Evolutionary conservation across 1,284 basidiomycete species (phyloP).

Genomic region (Ustilago vetiveriae): DNA sequence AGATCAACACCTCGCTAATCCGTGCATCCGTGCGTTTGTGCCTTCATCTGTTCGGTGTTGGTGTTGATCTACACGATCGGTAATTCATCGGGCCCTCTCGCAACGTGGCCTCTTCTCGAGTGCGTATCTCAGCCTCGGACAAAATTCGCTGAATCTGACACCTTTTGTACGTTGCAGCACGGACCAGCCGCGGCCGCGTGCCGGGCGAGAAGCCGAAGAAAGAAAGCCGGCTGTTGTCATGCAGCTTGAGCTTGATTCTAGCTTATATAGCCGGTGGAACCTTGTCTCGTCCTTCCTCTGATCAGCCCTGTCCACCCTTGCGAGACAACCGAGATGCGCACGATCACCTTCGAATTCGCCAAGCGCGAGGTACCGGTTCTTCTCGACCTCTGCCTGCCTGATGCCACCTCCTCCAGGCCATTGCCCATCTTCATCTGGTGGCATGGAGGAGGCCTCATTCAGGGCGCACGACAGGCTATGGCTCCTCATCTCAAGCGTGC

Average conservation of each 20-base stretch:
- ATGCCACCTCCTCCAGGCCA: conserved; percentile 14
- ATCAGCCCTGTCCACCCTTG: not conserved
- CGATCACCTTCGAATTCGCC: conserved; percentile 36
- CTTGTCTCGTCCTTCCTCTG: not conserved
- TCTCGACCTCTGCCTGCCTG: conserved; percentile 45
- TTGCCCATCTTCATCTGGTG: conserved; percentile 48
- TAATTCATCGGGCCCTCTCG: not conserved
- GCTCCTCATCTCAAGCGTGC: conserved; percentile 45
- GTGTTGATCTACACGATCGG: conserved; percentile 3
- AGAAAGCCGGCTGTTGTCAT: not conserved
- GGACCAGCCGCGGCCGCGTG: conserved; percentile 27
- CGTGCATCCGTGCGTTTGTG: too few relatives aligned
- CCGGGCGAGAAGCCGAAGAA: conserved; percentile 13
- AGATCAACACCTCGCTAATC: conserved; percentile 26
- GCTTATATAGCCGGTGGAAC: conserved; percentile 15
- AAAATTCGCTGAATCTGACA: not conserved
- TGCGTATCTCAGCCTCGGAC: conserved; percentile 5
- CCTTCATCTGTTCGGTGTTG: conserved; percentile 1
- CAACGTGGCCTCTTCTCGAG: conserved; percentile 1
- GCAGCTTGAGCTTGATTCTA: not conserved
- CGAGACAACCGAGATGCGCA: conserved; percentile 16
- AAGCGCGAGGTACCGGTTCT: conserved; percentile 31
- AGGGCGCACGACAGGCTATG: conserved; percentile 39
- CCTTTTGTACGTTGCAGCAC: too few relatives aligned
- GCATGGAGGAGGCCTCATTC: conserved; percentile 51